phyloP scores from a whole-genome alignment of 164 flowering plant species.

The Litsea cubeba region DNA sequence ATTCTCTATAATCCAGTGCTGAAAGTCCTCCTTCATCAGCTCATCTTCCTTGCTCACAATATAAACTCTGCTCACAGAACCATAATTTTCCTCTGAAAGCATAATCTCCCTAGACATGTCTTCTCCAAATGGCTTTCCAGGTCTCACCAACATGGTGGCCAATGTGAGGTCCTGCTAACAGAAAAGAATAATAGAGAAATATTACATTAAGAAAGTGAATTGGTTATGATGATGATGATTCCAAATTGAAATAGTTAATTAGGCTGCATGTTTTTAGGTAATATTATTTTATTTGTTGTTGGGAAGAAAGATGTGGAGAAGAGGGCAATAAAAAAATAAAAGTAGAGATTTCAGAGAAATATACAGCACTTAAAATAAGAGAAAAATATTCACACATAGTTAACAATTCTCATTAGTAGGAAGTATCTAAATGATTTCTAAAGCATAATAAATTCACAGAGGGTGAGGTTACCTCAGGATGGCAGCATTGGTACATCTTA shows the following conservation, averaged over 20 bases:
- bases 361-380: not conserved
- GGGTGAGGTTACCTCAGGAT: constrained; percentile 23
- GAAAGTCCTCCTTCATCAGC: constrained; percentile 16
- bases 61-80: constrained; percentile 17
- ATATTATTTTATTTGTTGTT: too few species aligned
- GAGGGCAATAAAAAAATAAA: too few species aligned
- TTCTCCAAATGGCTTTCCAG: not conserved
- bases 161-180: constrained; percentile 13
- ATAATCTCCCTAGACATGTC: not conserved
- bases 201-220: too few species aligned
- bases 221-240: too few species aligned
- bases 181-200: too few species aligned
- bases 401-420: not conserved
- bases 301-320: too few species aligned
- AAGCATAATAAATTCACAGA: not conserved
- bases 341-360: too few species aligned
- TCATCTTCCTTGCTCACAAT: constrained; percentile 15
- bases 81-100: constrained; percentile 15
- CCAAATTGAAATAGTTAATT: too few species aligned
- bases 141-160: constrained; percentile 17
- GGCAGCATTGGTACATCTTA: constrained; percentile 22
- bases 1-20: constrained; percentile 18
- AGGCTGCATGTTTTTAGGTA: too few species aligned
- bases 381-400: not conserved
- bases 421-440: not conserved